Conservation (phyloP, 805 yeast genomes). For the Cyberlindnera meyerae region DNA sequence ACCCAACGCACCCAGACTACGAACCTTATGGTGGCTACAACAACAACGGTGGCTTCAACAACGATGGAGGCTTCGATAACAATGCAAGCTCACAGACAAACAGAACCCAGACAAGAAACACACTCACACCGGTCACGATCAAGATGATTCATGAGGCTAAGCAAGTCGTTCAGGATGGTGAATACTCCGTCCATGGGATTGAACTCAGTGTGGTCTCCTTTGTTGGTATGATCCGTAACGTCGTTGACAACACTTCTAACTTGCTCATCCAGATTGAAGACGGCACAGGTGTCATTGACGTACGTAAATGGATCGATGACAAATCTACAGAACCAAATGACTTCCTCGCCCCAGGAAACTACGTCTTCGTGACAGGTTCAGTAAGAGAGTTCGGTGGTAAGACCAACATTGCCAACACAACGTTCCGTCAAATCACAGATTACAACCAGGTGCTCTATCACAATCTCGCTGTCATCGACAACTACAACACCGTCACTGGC, state of each 20-base stretch:
- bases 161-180: constrained; percentile 62
- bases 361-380: constrained; percentile 56
- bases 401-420: constrained; percentile 60
- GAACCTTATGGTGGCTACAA: constrained; percentile 34
- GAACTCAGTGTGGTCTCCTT: constrained; percentile 60
- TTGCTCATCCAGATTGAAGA: constrained; percentile 63
- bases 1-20: constrained; percentile 21
- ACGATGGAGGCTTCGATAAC: constrained; percentile 33
- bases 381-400: constrained; percentile 57
- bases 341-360: constrained; percentile 43
- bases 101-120: constrained; percentile 29
- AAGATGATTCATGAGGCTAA: constrained; percentile 62
- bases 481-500: constrained; percentile 54
- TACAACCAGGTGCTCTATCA: constrained; percentile 69
- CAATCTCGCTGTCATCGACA: constrained; percentile 55
- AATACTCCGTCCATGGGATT: constrained; percentile 53
- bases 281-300: constrained; percentile 65
- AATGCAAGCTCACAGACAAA: constrained; percentile 26
- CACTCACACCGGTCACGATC: constrained; percentile 64
- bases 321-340: constrained; percentile 28
- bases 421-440: constrained; percentile 51
- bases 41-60: constrained; percentile 23
- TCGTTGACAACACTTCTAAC: constrained; percentile 53
- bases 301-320: constrained; percentile 60
- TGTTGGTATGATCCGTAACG: constrained; percentile 66